These are phyloP conservation scores for Metroxylon sagu DNA, from an alignment of 176 grass and related monocot genomes.

Conservation along the genomic window DNA sequence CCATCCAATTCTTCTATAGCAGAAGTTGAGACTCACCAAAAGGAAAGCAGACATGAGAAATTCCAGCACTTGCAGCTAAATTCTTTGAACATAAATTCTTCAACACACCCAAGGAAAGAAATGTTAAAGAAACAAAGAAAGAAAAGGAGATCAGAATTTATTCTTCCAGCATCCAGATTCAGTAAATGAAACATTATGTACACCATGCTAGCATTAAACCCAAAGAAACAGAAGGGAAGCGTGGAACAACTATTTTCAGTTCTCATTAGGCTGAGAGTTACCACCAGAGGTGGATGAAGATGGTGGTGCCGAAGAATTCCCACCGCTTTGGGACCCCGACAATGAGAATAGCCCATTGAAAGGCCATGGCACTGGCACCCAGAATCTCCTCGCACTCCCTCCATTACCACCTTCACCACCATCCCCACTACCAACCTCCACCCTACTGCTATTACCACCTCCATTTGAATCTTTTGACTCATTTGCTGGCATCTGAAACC, in stretches of 20 bases:
- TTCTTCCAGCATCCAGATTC: conserved; percentile 10
- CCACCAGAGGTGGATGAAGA: conserved; percentile 9
- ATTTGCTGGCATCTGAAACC: conserved; percentile 57
- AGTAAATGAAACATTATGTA: conserved; percentile 8
- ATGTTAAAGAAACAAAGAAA: background rate
- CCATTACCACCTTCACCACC: background rate
- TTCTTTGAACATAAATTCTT: no score
- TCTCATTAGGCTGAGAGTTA: conserved; percentile 15
- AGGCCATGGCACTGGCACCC: conserved; percentile 41
- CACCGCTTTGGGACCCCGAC: conserved; percentile 17
- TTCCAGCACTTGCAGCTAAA: no score
- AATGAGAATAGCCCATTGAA: conserved; percentile 46
- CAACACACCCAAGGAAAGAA: no score
- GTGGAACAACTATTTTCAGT: background rate
- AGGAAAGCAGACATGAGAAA: no score
- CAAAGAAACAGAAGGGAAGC: background rate
- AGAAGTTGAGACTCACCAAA: no score
- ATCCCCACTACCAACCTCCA: conserved; percentile 5
- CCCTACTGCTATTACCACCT: conserved; percentile 14
- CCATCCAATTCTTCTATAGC: no score
- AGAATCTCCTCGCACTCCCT: conserved; percentile 31
- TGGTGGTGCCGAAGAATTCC: conserved; percentile 30
- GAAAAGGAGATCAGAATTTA: background rate
- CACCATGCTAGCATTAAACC: background rate
- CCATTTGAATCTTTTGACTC: conserved; percentile 30